phyloP scores from a whole-genome alignment of 208 protist genomes.

The Trypanosomatidae sp. region DNA sequence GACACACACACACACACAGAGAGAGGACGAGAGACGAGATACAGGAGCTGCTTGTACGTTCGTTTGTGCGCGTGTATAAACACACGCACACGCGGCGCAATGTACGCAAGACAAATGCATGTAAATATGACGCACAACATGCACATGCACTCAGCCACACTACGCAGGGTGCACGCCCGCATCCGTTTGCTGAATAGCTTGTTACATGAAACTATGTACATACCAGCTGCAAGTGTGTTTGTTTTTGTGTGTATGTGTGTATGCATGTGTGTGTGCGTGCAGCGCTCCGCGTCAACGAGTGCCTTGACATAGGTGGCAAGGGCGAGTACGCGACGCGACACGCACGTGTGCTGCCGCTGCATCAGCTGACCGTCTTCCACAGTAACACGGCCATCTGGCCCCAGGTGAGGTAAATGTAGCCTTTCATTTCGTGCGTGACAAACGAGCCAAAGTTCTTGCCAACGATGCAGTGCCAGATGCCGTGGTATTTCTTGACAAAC shows the following conservation, averaged over 20 bases:
- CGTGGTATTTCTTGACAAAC: conserved; percentile 83
- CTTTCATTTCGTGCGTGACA: conserved; percentile 99
- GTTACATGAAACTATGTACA: not conserved
- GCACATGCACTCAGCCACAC: too few relatives aligned
- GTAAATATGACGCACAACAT: too few relatives aligned
- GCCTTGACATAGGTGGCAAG: not conserved
- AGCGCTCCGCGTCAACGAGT: not conserved
- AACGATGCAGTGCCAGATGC: conserved; percentile 99
- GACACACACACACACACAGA: too few relatives aligned
- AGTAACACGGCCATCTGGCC: conserved; percentile 98
- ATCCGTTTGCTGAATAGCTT: too few relatives aligned
- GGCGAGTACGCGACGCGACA: not conserved
- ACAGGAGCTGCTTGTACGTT: not conserved
- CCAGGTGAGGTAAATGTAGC: conserved; percentile 99
- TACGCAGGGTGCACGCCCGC: too few relatives aligned
- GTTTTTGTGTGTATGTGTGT: conserved; percentile 10
- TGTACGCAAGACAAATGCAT: too few relatives aligned
- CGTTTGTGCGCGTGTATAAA: too few relatives aligned
- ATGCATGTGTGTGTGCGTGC: conserved; percentile 1
- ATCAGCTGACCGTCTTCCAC: conserved; percentile 86
- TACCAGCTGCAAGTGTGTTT: not conserved
- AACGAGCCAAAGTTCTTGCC: conserved; percentile 99
- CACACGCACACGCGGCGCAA: too few relatives aligned
- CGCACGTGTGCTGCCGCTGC: not conserved
- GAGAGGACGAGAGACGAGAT: too few relatives aligned